These are phyloP conservation scores for Streptanthus diversifolius DNA, from an alignment of 345 rosid species.

Conservation along the genomic window DNA sequence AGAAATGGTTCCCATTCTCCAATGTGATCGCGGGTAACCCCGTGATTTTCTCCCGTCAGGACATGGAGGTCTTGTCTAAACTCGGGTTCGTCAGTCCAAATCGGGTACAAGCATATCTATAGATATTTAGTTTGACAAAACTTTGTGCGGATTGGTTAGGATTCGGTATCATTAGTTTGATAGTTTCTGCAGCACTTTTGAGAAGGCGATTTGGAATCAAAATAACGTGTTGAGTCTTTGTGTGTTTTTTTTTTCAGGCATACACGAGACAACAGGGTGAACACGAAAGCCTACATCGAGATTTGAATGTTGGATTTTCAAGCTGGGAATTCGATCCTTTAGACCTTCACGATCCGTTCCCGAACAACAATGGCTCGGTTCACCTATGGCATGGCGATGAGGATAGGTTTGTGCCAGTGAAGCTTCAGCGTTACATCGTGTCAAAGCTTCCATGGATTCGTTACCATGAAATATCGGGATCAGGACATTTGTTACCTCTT, in stretches of 20 bases:
- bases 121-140: not conserved
- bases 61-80: not conserved
- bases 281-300: slow-evolving; percentile 52
- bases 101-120: slow-evolving; percentile 15
- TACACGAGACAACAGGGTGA: slow-evolving; percentile 54
- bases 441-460: slow-evolving; percentile 1
- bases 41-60: not conserved
- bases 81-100: not conserved
- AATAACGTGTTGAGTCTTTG: not conserved
- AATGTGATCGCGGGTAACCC: slow-evolving; percentile 23
- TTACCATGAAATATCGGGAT: not conserved
- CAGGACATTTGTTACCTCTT: slow-evolving; percentile 19
- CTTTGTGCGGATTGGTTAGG: not conserved
- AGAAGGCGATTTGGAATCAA: not conserved
- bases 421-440: not conserved
- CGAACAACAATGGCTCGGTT: slow-evolving; percentile 47
- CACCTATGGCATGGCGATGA: slow-evolving; percentile 83
- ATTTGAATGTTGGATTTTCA: slow-evolving; percentile 64
- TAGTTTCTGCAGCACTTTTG: not conserved
- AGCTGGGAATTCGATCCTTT: slow-evolving; percentile 80
- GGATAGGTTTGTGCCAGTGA: slow-evolving; percentile 33
- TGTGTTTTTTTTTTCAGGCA: not conserved
- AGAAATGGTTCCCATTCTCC: slow-evolving; percentile 15
- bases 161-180: not conserved
- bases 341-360: slow-evolving; percentile 58